Conservation (phyloP, 495 filamentous ascomycete species). For the Clavariopsis aquatica region DNA sequence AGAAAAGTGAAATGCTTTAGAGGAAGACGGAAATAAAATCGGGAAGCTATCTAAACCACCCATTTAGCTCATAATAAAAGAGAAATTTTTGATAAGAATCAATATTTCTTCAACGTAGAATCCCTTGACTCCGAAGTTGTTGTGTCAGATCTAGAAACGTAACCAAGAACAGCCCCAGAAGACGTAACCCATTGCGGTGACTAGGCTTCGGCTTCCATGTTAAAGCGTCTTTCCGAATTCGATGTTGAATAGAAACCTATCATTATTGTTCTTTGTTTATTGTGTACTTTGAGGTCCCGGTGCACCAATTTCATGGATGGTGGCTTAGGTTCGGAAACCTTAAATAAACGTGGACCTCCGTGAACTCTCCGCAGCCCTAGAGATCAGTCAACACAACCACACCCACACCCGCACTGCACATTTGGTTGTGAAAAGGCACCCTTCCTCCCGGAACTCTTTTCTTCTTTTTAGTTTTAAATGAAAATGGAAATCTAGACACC, state of each 20-base stretch:
- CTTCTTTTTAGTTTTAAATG: not conserved
- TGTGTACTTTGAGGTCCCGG: not conserved
- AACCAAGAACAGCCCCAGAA: not conserved
- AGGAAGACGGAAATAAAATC: not conserved
- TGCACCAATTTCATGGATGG: not conserved
- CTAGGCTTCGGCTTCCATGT: not conserved
- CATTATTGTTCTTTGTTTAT: constrained; percentile 6
- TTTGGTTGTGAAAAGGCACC: not conserved
- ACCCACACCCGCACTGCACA: too few species aligned
- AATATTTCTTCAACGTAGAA: not conserved
- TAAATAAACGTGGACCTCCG: constrained; percentile 6
- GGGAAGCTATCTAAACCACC: not conserved
- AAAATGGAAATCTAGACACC: constrained; percentile 2
- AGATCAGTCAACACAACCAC: not conserved
- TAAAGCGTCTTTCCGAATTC: not conserved
- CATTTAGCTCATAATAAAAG: not conserved
- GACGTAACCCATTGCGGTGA: not conserved
- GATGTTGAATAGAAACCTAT: not conserved
- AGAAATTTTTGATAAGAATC: not conserved
- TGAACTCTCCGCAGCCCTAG: not conserved
- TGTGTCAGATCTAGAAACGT: not conserved
- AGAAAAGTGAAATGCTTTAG: not conserved
- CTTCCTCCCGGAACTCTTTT: not conserved
- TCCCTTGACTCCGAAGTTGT: not conserved
- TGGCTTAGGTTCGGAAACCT: constrained; percentile 9